A percentile compares a stretch with the other conserved stretches of the same genome.
phyloP scores from a whole-genome alignment of 139 green algal genomes.

The Penium margaritaceum region DNA sequence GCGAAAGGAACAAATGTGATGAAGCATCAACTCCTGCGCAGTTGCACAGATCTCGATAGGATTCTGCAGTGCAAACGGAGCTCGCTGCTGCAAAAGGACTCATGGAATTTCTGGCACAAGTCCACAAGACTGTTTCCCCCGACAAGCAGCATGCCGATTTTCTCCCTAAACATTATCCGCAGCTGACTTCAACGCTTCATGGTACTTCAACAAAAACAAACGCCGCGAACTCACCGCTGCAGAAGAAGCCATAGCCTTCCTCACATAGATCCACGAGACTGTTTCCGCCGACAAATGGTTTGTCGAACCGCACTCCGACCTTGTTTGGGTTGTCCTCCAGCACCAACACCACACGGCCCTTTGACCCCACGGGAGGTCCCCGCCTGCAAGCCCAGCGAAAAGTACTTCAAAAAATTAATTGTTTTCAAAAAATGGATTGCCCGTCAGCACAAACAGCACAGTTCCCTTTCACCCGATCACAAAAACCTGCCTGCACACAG shows the following conservation, averaged over 20 bases:
- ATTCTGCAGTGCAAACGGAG: too few relatives aligned
- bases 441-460: neutral
- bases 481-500: too few relatives aligned
- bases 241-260: constrained; percentile 48
- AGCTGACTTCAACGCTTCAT: too few relatives aligned
- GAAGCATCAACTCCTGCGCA: too few relatives aligned
- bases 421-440: constrained; percentile 1
- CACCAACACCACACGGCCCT: constrained; percentile 44
- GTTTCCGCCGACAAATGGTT: constrained; percentile 42
- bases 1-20: too few relatives aligned
- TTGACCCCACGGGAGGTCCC: constrained; percentile 22
- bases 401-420: constrained; percentile 13
- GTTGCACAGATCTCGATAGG: too few relatives aligned
- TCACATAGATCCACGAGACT: constrained; percentile 53
- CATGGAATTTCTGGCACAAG: constrained; percentile 46
- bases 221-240: too few relatives aligned
- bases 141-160: constrained; percentile 42
- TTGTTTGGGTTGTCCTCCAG: constrained; percentile 48
- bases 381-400: neutral
- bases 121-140: constrained; percentile 51
- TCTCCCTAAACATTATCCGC: constrained; percentile 46
- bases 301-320: constrained; percentile 49
- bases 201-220: too few relatives aligned
- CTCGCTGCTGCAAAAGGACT: constrained; percentile 48
- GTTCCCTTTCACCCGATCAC: too few relatives aligned